Base-by-base conservation (phyloP, 2,329 filamentous ascomycete genomes). In the Botrytis byssoidea region DNA sequence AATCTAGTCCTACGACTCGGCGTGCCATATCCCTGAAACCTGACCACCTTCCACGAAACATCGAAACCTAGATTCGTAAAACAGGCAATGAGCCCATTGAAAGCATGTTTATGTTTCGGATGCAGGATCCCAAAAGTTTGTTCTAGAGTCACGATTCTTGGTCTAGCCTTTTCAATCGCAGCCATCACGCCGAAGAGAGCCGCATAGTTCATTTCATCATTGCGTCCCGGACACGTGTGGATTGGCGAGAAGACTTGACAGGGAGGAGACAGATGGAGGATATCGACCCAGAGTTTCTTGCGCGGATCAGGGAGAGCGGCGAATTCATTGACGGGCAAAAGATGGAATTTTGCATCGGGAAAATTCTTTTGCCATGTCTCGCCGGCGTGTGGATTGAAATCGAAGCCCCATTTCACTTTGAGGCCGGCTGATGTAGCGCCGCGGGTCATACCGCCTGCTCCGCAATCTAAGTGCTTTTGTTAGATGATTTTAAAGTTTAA, bases 161-260 rank as follows among this genome's bases (percentile, higher is more conserved):
- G 93, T 0, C 85, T 86, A 0, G 87, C 80, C 55, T 86, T 86
- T 10, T 86, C 81, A 0, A 95, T 82, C 0, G 94, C 80, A 9
- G 86, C 81, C 0, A 84, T 83, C 71, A 87, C 88, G 0, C 85
- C 82, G 73, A 86, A 88, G 0, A 90, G 79, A 0, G 85, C 84
- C 3, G 89, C 88, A 0, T 88, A 89, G 76, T 96, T 96, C 0
- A 83, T 84, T 0, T 92, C 90, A 57, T 94, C 90, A n/a, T 89
- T 85, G 8, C 84, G 83, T 0, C 87, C 86, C 0, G 81, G 76
- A 0, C 85, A 80, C 0, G 92, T 94, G 73, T 96, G 91, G 0
- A 90, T 90, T 0, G 89, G 88, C 0, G 92, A 95, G 80, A 90
- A 95, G 0, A 87, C 88, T 77, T 95, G 92, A 70, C 94, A 97